phyloP scores from a whole-genome alignment of 192 early-diverging fungal species.

The Phycomyces nitens region DNA sequence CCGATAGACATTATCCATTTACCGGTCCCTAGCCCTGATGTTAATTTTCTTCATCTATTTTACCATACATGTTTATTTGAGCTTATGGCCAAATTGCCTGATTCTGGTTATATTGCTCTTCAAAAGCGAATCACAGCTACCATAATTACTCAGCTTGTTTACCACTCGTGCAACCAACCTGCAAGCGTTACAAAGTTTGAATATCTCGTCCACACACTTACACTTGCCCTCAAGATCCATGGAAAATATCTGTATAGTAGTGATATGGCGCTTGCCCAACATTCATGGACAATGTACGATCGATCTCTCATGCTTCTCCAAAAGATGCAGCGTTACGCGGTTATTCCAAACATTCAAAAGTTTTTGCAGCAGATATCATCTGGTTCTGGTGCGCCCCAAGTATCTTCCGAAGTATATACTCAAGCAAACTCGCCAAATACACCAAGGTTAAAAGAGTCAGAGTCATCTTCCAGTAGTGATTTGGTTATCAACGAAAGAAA shows the following conservation, averaged over 20 bases:
- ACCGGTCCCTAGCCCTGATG: neutral
- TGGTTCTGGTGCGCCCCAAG: too few species aligned
- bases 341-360: conserved; percentile 11
- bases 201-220: conserved; percentile 4
- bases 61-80: neutral
- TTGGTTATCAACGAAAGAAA: too few species aligned
- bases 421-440: too few species aligned
- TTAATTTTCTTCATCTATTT: conserved; percentile 4
- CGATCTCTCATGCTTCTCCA: conserved; percentile 13
- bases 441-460: too few species aligned
- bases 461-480: too few species aligned
- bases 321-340: conserved; percentile 5
- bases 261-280: conserved; percentile 6
- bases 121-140: conserved; percentile 5
- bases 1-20: conserved; percentile 3
- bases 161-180: conserved; percentile 5
- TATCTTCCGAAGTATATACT: too few species aligned
- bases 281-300: conserved; percentile 12
- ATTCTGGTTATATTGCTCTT: neutral
- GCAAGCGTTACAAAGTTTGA: conserved; percentile 12
- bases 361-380: conserved; percentile 12
- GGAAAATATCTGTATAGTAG: conserved; percentile 1
- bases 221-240: conserved; percentile 7
- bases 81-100: neutral
- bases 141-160: conserved; percentile 14